Evolutionary conservation across 2,329 filamentous ascomycete species (phyloP), one percentile per base, ranked within the genome.

Genomic region (Arachnomyces sp.): DNA sequence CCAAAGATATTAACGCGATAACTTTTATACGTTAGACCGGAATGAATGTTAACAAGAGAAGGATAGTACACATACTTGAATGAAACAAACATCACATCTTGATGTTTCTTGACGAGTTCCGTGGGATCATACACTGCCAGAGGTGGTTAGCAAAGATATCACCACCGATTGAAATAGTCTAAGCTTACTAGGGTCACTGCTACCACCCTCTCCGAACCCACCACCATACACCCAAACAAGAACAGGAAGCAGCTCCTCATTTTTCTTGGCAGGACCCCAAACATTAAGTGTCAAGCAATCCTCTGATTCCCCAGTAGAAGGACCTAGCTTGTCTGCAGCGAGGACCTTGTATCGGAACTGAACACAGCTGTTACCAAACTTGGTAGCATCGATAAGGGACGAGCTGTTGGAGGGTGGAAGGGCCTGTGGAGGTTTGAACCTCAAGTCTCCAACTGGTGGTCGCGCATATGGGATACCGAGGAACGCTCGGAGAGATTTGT

Each of bases 221-320:
- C 68, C 68, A 3, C 68, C 68, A 35, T 65, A 59, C 6, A 71
- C 60, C 61, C 65, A 71, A 13, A 71, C 55, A 29, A 70, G 45
- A 14, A 71, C 68, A 3, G 68, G 55, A 32, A 65, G 69, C 33
- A 58, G 56, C 15, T 42, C 37, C 2, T 54, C 54, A 5, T 55
- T 50, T 2, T 48, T 50, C 31, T 59, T 51, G n/a, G 57, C 47
- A 18, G 57, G 59, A 16, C 60, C 51, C 64, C 62, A 66, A 7
- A 66, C 49, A 40, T 67, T 66, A 18, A 67, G 39, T 2, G 55
- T 57, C 3, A 67, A 43, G 37, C 61, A 67, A 40, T 67, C 64
- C 39, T 67, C 63, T 31, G 20, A 25, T 25, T 25, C 20, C 20
- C 20, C 20, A 9, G 20, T 25, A 5, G 20, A 5, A 25, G 20